Conservation (phyloP, 805 yeast species). For the Monosporozyma unispora region DNA sequence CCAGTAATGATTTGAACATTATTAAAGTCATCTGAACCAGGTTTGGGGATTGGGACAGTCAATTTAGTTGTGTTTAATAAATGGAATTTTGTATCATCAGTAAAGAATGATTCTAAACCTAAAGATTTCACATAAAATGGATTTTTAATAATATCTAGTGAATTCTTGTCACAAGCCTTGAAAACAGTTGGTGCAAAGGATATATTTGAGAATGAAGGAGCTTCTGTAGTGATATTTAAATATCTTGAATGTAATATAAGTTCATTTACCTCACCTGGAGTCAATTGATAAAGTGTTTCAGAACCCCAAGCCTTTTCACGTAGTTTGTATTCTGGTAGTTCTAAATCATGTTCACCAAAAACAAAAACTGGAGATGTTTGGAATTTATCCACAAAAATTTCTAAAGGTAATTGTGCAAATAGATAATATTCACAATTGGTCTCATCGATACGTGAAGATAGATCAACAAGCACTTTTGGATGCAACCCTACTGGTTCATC, state of each 20-base stretch:
- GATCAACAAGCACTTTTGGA: slow-evolving; percentile 26
- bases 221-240: slow-evolving; percentile 30
- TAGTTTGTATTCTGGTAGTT: slow-evolving; percentile 42
- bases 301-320: slow-evolving; percentile 36
- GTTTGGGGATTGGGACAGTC: slow-evolving; percentile 34
- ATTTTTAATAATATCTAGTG: slow-evolving; percentile 20
- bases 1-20: slow-evolving; percentile 32
- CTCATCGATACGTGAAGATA: slow-evolving; percentile 3
- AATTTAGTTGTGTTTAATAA: slow-evolving; percentile 23
- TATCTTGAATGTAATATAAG: slow-evolving; percentile 47
- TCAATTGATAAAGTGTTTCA: slow-evolving; percentile 33
- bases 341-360: slow-evolving; percentile 52
- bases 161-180: slow-evolving; percentile 40
- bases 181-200: slow-evolving; percentile 37
- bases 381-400: slow-evolving; percentile 46
- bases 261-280: slow-evolving; percentile 19
- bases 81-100: slow-evolving; percentile 37
- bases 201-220: slow-evolving; percentile 12
- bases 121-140: slow-evolving; percentile 34
- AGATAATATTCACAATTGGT: slow-evolving; percentile 37
- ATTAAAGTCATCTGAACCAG: slow-evolving; percentile 22
- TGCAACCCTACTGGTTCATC: slow-evolving; percentile 33
- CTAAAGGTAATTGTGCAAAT: slow-evolving; percentile 36
- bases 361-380: slow-evolving; percentile 38
- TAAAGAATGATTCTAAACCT: slow-evolving; percentile 41